These are phyloP conservation scores for Fusarium sp. DNA, from an alignment of 2,329 filamentous ascomycete genomes.

Conservation along the genomic window DNA sequence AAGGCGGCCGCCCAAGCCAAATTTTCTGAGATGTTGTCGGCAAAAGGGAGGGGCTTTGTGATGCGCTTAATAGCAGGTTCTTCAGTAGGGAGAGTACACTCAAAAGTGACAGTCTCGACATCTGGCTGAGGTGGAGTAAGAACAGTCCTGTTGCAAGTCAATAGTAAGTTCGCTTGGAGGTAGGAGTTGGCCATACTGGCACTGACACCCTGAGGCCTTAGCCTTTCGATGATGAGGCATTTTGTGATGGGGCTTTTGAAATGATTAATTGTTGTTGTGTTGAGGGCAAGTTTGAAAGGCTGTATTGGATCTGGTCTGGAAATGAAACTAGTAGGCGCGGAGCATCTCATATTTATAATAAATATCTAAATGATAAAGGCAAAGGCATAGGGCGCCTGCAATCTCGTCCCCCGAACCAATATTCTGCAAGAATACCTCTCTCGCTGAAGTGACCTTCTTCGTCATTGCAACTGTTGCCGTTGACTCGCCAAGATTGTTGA, in stretches of 20 bases:
- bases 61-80: background rate
- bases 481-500: too few species aligned
- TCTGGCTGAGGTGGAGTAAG: background rate
- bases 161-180: rapidly evolving
- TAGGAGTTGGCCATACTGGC: background rate
- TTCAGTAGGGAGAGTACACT: background rate
- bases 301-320: too few species aligned
- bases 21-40: background rate
- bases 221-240: background rate
- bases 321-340: too few species aligned
- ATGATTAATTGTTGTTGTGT: background rate
- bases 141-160: background rate
- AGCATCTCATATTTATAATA: background rate
- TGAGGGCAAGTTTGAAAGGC: background rate
- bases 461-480: background rate
- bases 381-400: background rate
- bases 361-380: background rate
- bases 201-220: background rate
- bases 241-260: background rate
- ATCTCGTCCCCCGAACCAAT: too few species aligned
- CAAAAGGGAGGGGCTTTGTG: background rate
- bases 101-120: background rate
- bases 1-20: slow-evolving; percentile 4
- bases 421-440: too few species aligned
- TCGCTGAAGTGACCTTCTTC: too few species aligned